A percentile compares a stretch with the other conserved stretches of the same genome.
Conservation (phyloP, 1,284 basidiomycete species). For the Naganishia sp. region DNA sequence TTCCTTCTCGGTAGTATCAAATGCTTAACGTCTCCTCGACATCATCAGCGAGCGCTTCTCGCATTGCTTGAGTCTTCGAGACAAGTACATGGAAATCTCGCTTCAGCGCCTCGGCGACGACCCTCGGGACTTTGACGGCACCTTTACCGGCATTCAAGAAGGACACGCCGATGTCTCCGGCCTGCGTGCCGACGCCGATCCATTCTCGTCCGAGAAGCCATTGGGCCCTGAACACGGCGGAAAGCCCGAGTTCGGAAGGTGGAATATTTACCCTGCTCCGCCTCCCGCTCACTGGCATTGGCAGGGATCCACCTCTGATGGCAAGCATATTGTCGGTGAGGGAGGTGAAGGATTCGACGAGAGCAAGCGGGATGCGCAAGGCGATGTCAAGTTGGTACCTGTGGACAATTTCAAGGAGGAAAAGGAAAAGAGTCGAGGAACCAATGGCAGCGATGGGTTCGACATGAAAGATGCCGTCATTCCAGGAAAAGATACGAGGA, state of each 20-base stretch:
- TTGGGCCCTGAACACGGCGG: slow-evolving; percentile 5
- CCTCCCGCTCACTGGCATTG: slow-evolving; percentile 94
- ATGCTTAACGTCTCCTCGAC: not conserved
- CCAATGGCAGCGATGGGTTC: slow-evolving; percentile 58
- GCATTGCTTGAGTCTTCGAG: slow-evolving; percentile 78
- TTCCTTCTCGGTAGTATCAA: no score
- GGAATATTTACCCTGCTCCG: slow-evolving; percentile 86
- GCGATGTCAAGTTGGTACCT: slow-evolving; percentile 33
- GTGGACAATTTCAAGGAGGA: slow-evolving; percentile 37
- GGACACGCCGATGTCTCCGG: slow-evolving; percentile 65
- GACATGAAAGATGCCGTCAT: slow-evolving; percentile 68
- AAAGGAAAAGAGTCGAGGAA: slow-evolving; percentile 53
- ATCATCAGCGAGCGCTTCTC: slow-evolving; percentile 60
- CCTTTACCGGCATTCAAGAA: slow-evolving; percentile 65
- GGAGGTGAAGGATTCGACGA: slow-evolving; percentile 48
- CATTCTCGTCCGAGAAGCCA: slow-evolving; percentile 41
- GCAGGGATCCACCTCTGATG: slow-evolving; percentile 57
- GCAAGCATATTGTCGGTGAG: slow-evolving; percentile 46
- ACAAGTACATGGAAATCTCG: slow-evolving; percentile 86
- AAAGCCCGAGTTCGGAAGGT: slow-evolving; percentile 56
- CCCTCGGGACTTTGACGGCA: slow-evolving; percentile 80
- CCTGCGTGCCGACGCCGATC: slow-evolving; percentile 64
- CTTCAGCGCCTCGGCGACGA: slow-evolving; percentile 87
- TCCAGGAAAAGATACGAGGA: slow-evolving; percentile 60
- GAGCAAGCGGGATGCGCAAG: slow-evolving; percentile 28